Percentiles rank a stretch among this genome's conserved stretches.
phyloP scores from a whole-genome alignment of 23 red algal species.

The Pyropia yezoensis region DNA sequence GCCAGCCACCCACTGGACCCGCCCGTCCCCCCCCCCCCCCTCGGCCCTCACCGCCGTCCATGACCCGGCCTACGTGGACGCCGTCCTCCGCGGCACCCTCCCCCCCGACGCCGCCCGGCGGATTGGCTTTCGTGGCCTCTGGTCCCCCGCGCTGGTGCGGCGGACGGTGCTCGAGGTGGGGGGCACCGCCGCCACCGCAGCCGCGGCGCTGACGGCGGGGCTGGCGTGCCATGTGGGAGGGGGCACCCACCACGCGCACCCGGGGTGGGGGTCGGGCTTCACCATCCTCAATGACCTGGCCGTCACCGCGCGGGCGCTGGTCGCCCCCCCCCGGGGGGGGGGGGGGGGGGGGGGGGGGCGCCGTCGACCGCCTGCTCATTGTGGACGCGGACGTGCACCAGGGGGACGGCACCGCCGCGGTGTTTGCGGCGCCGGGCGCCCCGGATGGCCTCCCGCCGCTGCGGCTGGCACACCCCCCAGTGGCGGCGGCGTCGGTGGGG shows the following conservation, averaged over 20 bases:
- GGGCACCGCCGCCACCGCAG: neutral
- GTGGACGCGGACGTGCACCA: conserved; percentile 61
- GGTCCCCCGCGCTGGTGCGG: neutral
- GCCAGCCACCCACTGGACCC: neutral
- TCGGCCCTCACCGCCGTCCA: neutral
- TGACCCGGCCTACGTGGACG: neutral
- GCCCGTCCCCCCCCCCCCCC: neutral
- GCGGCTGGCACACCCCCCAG: no score
- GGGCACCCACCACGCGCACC: conserved; percentile 38
- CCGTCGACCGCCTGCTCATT: conserved; percentile 21
- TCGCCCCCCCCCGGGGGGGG: neutral
- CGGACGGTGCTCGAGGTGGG: conserved; percentile 19
- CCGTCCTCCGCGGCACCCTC: neutral
- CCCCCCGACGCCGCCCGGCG: neutral
- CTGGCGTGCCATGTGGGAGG: conserved; percentile 8
- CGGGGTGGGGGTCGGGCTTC: conserved; percentile 13
- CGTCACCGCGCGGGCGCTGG: conserved; percentile 9
- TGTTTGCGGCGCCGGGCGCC: neutral
- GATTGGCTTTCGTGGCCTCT: conserved; percentile 3
- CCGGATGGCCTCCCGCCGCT: no score
- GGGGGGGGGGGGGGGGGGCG: no score
- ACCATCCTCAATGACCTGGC: conserved; percentile 33
- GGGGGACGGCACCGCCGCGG: conserved; percentile 40
- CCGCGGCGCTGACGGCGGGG: neutral
- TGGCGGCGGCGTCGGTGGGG: no score